Conservation (phyloP, 2,329 filamentous ascomycete species). For the Aspergillus sp. region DNA sequence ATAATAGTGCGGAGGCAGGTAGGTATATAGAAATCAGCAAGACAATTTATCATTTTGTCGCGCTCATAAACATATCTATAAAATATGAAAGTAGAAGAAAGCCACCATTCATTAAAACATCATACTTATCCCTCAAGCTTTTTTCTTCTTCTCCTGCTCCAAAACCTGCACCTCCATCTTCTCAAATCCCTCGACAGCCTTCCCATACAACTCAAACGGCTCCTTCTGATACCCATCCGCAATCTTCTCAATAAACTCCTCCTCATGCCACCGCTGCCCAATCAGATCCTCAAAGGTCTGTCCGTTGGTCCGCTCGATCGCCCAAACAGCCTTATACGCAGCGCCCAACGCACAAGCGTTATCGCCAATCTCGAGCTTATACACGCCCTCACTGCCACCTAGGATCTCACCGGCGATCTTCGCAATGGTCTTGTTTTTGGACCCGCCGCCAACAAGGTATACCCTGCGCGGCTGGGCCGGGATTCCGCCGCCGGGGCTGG, state of each 20-base stretch:
- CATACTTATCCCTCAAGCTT: no score
- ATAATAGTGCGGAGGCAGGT: no score
- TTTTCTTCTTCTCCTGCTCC: slow-evolving; percentile 29
- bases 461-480: slow-evolving; percentile 84
- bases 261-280: slow-evolving; percentile 79
- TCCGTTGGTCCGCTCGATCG: slow-evolving; percentile 63
- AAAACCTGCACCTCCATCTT: slow-evolving; percentile 70
- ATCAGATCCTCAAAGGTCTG: slow-evolving; percentile 90
- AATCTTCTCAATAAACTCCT: slow-evolving; percentile 77
- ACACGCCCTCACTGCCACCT: slow-evolving; percentile 85
- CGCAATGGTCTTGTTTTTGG: slow-evolving; percentile 85
- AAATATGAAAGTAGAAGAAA: background rate
- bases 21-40: no score
- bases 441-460: slow-evolving; percentile 92
- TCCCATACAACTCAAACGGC: slow-evolving; percentile 75
- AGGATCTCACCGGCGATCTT: slow-evolving; percentile 82
- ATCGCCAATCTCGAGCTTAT: slow-evolving; percentile 87
- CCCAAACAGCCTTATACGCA: slow-evolving; percentile 96
- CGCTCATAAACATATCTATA: background rate
- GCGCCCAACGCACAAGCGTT: slow-evolving; percentile 93
- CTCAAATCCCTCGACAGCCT: slow-evolving; percentile 73
- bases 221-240: slow-evolving; percentile 76
- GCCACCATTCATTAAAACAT: background rate
- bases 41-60: background rate
- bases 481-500: slow-evolving; percentile 53